Conservation (phyloP, 257 asterid species). For the Ophiorrhiza pumila region DNA sequence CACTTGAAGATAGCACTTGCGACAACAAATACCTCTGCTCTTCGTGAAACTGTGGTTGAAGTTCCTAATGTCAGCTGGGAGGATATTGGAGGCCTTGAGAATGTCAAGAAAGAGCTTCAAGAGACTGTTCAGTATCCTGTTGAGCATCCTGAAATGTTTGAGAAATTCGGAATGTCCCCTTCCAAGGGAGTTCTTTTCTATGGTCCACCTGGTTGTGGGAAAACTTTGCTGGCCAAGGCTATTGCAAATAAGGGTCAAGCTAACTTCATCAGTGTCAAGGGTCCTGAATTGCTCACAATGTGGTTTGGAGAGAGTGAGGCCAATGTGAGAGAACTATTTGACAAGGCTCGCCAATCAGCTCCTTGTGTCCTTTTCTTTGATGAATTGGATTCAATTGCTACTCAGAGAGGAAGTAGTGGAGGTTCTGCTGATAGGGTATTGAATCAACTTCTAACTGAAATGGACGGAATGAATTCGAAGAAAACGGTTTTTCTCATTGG, state of each 20-base stretch:
- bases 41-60: conserved; percentile 88
- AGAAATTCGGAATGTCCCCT: conserved; percentile 86
- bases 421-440: conserved; percentile 84
- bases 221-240: no score
- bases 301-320: conserved; percentile 97
- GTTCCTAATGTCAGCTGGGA: conserved; percentile 77
- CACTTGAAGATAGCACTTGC: conserved; percentile 79
- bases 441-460: conserved; percentile 80
- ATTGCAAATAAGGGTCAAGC: no score
- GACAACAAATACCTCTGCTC: conserved; percentile 79
- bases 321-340: conserved; percentile 74
- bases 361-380: conserved; percentile 81
- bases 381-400: no score
- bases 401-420: conserved; percentile 79
- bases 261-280: no score
- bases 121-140: conserved; percentile 94
- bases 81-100: conserved; percentile 83
- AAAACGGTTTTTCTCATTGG: conserved; percentile 78
- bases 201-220: no score
- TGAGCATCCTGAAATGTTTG: conserved; percentile 88
- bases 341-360: conserved; percentile 79
- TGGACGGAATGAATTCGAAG: conserved; percentile 86
- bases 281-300: conserved; percentile 85
- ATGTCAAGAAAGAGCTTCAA: conserved; percentile 82
- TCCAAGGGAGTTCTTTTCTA: conserved; percentile 87